These are phyloP conservation scores for Sarocladium strictum DNA, from an alignment of 2,329 filamentous ascomycete genomes.

Conservation along the genomic window DNA sequence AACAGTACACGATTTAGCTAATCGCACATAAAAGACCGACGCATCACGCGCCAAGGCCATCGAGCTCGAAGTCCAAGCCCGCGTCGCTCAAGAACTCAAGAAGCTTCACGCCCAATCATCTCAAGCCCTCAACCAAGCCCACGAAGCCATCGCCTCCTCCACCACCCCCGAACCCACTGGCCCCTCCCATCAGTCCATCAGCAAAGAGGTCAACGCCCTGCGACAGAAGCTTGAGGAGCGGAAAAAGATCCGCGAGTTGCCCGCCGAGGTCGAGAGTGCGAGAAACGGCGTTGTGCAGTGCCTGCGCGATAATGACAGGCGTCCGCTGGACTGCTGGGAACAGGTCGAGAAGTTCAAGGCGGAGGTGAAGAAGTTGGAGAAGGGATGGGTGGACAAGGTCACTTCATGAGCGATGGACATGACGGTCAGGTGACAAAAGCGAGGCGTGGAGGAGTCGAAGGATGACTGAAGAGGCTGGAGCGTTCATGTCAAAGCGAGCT, in stretches of 20 bases:
- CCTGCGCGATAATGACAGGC: slow-evolving; percentile 74
- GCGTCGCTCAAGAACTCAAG: slow-evolving; percentile 79
- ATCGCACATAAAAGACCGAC: slow-evolving; percentile 64
- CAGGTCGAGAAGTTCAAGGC: slow-evolving; percentile 88
- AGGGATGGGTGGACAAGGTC: slow-evolving; percentile 80
- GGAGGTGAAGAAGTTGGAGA: slow-evolving; percentile 82
- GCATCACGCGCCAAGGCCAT: slow-evolving; percentile 74
- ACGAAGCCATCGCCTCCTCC: slow-evolving; percentile 58
- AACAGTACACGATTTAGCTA: too few species aligned
- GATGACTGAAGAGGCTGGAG: too few species aligned
- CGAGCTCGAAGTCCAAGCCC: slow-evolving; percentile 83
- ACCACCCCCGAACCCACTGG: slow-evolving; percentile 40
- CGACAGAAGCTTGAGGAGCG: slow-evolving; percentile 54
- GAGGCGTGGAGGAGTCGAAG: too few species aligned
- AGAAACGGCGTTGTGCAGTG: slow-evolving; percentile 74
- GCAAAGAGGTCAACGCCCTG: slow-evolving; percentile 54
- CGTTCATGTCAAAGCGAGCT: slow-evolving; percentile 11
- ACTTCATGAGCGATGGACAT: slow-evolving; percentile 37
- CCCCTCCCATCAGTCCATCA: slow-evolving; percentile 41
- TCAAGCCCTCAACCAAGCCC: slow-evolving; percentile 61
- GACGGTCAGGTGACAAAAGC: too few species aligned
- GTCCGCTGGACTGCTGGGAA: slow-evolving; percentile 89
- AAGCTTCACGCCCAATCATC: slow-evolving; percentile 67
- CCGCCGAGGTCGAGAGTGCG: slow-evolving; percentile 66
- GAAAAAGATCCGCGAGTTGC: slow-evolving; percentile 61